Evolutionary conservation across 805 yeast genomes (phyloP).

Genomic region (Priceomyces carsonii): DNA sequence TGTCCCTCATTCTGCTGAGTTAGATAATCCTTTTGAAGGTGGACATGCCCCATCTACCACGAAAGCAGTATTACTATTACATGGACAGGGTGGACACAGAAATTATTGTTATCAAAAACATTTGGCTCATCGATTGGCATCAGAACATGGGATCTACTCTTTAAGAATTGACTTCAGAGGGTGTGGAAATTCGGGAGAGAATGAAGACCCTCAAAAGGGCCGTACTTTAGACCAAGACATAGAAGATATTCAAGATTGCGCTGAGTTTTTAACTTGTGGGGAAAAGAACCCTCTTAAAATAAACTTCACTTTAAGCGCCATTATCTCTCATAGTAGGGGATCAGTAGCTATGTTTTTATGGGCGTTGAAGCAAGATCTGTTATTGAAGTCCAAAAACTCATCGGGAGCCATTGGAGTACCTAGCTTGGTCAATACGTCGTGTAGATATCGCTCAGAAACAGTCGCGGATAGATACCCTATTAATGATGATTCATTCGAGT

Average conservation of each 20-base stretch:
- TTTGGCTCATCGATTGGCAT: slow-evolving; percentile 61
- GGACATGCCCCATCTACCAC: slow-evolving; percentile 43
- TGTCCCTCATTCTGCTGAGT: slow-evolving; percentile 33
- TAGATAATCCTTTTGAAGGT: slow-evolving; percentile 20
- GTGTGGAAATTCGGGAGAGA: slow-evolving; percentile 74
- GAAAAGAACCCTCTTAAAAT: slow-evolving; percentile 37
- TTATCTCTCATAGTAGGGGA: slow-evolving; percentile 84
- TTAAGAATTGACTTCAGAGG: slow-evolving; percentile 84
- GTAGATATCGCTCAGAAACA: slow-evolving; percentile 60
- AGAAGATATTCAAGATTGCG: slow-evolving; percentile 57
- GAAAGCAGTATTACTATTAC: slow-evolving; percentile 63
- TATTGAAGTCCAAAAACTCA: slow-evolving; percentile 25
- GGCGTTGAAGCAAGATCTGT: slow-evolving; percentile 50
- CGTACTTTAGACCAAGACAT: slow-evolving; percentile 64
- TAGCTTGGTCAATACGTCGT: slow-evolving; percentile 68
- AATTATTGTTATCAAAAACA: slow-evolving; percentile 71
- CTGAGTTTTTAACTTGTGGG: slow-evolving; percentile 29
- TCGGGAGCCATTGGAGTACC: slow-evolving; percentile 52
- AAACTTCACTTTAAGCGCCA: slow-evolving; percentile 50
- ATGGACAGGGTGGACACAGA: slow-evolving; percentile 86
- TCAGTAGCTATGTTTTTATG: slow-evolving; percentile 72
- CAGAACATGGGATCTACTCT: slow-evolving; percentile 59
- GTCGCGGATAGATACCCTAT: slow-evolving; percentile 41
- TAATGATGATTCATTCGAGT: slow-evolving; percentile 17
- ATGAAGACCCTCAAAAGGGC: slow-evolving; percentile 41